These are phyloP conservation scores for Suillus paluster DNA, from an alignment of 768 basidiomycete genomes.

Conservation along the genomic window DNA sequence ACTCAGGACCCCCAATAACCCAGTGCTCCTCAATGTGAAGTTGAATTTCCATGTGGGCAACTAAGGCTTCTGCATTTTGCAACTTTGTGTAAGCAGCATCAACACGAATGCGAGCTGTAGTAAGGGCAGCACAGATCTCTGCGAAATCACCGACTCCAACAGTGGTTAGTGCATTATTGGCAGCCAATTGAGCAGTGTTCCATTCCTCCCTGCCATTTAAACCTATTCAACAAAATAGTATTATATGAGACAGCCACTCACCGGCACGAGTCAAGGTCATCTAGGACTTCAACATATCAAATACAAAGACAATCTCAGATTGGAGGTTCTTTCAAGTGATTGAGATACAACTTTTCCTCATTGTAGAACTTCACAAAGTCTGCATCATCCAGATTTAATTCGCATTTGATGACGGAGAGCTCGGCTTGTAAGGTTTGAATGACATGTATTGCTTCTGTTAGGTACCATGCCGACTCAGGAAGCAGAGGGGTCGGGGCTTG, in stretches of 20 bases:
- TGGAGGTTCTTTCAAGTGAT: neutral
- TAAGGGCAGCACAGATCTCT: neutral
- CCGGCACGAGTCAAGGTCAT: neutral
- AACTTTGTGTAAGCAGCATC: conserved; percentile 5
- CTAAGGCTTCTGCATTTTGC: conserved; percentile 8
- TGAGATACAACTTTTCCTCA: neutral
- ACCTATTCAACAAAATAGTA: neutral
- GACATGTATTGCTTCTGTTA: neutral
- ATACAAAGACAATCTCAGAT: neutral
- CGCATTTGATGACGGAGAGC: neutral
- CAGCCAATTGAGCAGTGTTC: conserved; percentile 1
- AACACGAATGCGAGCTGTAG: neutral
- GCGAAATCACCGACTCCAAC: neutral
- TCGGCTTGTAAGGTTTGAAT: neutral
- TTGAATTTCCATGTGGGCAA: conserved; percentile 1
- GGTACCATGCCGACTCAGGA: too few species aligned
- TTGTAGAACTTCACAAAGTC: neutral
- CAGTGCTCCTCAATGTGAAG: conserved; percentile 6
- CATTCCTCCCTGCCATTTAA: neutral
- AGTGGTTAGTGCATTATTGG: neutral
- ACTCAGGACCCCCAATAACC: conserved; percentile 2
- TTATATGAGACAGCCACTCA: neutral
- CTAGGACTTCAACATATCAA: conserved; percentile 3
- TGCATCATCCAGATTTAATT: neutral
- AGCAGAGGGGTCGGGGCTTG: too few species aligned